These are phyloP conservation scores for Aspergillus eucalypticola DNA, from an alignment of 2,329 filamentous ascomycete genomes.

Conservation along the genomic window DNA sequence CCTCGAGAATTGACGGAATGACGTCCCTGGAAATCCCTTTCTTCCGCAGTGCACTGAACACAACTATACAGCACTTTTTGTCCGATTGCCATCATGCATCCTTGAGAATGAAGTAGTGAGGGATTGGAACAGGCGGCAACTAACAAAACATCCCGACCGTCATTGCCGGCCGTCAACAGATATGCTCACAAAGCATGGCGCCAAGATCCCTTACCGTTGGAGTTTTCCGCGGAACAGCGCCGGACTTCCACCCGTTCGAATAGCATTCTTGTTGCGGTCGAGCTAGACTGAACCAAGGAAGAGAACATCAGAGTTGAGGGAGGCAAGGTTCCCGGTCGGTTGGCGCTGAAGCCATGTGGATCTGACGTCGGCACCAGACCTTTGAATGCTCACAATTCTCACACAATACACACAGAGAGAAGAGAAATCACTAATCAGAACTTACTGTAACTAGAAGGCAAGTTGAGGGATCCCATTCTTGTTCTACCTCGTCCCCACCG, in stretches of 20 bases:
- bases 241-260: conserved; percentile 8
- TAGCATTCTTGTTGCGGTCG: conserved; percentile 6
- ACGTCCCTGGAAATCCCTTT: not conserved
- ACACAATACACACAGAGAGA: not conserved
- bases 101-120: too few relatives aligned
- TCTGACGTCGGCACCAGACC: conserved; percentile 26
- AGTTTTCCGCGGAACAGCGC: conserved; percentile 2
- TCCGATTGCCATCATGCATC: not conserved
- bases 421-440: too few relatives aligned
- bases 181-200: not conserved
- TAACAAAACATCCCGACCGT: not conserved
- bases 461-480: too few relatives aligned
- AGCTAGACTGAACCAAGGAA: not conserved
- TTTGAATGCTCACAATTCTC: not conserved
- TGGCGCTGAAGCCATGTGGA: conserved; percentile 27
- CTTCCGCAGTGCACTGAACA: not conserved
- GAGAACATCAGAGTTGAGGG: conserved; percentile 1
- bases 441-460: too few relatives aligned
- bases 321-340: conserved; percentile 6
- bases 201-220: conserved; percentile 6
- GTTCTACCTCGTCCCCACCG: too few relatives aligned
- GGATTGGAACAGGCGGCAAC: not conserved
- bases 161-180: not conserved
- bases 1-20: not conserved
- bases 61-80: not conserved